These are phyloP conservation scores for Aspergillus bridgeri DNA, from an alignment of 495 filamentous ascomycete species.

Conservation along the genomic window DNA sequence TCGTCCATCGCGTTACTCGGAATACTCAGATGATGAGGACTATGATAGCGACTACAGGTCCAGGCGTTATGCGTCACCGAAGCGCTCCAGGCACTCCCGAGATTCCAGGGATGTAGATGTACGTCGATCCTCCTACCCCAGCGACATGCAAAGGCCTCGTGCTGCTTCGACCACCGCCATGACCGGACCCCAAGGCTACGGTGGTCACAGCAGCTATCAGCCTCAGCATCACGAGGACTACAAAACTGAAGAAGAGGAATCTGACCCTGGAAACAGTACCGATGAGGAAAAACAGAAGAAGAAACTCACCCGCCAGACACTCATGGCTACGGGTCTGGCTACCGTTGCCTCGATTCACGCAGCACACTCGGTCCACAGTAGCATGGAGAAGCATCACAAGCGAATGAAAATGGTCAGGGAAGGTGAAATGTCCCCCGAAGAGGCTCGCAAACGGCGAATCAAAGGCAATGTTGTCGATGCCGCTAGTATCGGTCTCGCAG, in stretches of 20 bases:
- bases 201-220: conserved; percentile 22
- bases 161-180: conserved; percentile 3
- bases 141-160: background rate
- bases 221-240: conserved; percentile 24
- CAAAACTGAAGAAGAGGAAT: conserved; percentile 38
- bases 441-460: conserved; percentile 69
- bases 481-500: conserved; percentile 77
- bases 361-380: conserved; percentile 72
- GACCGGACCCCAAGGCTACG: conserved; percentile 15
- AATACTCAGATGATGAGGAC: conserved; percentile 27
- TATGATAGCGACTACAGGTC: conserved; percentile 47
- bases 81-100: conserved; percentile 46
- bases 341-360: conserved; percentile 88
- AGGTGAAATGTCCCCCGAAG: conserved; percentile 67
- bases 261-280: conserved; percentile 67
- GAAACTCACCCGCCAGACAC: conserved; percentile 80
- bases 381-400: conserved; percentile 69
- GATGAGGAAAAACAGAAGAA: conserved; percentile 71
- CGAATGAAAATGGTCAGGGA: conserved; percentile 67
- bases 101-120: conserved; percentile 32
- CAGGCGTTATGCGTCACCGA: conserved; percentile 32
- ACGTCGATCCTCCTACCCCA: conserved; percentile 32
- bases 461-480: conserved; percentile 74
- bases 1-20: conserved; percentile 43
- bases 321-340: conserved; percentile 78